A percentile compares a stretch with the other conserved stretches of the same genome.
These are phyloP conservation scores for Aspergillus nanangensis DNA, from an alignment of 495 filamentous ascomycete genomes.

Conservation along the genomic window DNA sequence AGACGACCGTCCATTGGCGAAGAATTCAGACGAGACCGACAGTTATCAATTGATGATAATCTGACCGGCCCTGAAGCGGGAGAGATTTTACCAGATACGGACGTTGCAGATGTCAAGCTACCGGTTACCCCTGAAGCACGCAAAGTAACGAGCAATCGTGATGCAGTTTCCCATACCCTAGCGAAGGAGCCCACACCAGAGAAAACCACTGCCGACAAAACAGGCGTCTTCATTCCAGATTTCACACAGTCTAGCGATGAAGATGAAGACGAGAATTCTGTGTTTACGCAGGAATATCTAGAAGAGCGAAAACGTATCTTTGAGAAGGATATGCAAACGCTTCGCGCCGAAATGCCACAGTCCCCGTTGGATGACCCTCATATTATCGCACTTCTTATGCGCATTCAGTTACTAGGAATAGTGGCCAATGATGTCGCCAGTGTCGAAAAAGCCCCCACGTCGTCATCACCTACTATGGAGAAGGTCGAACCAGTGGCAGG, in stretches of 20 bases:
- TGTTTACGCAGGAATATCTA: conserved; percentile 47
- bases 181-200: background rate
- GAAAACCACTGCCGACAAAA: conserved; percentile 1
- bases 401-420: conserved; percentile 42
- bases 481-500: no score
- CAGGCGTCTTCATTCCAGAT: conserved; percentile 22
- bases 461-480: conserved; percentile 18
- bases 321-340: conserved; percentile 39
- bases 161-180: background rate
- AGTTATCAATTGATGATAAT: conserved; percentile 4
- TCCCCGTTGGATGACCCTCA: conserved; percentile 41
- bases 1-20: conserved; percentile 22
- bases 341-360: conserved; percentile 42
- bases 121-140: background rate
- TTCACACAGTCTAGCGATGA: conserved; percentile 36
- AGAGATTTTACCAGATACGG: conserved; percentile 7
- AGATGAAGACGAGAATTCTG: conserved; percentile 41
- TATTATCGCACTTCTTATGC: conserved; percentile 39
- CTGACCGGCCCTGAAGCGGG: conserved; percentile 11
- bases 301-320: conserved; percentile 45
- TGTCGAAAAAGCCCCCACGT: conserved; percentile 16
- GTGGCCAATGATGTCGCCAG: conserved; percentile 25
- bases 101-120: background rate
- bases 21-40: conserved; percentile 12
- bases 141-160: background rate